These are phyloP conservation scores for Saccharum officinarum DNA, from an alignment of 176 grass and related monocot species.

Conservation along the genomic window DNA sequence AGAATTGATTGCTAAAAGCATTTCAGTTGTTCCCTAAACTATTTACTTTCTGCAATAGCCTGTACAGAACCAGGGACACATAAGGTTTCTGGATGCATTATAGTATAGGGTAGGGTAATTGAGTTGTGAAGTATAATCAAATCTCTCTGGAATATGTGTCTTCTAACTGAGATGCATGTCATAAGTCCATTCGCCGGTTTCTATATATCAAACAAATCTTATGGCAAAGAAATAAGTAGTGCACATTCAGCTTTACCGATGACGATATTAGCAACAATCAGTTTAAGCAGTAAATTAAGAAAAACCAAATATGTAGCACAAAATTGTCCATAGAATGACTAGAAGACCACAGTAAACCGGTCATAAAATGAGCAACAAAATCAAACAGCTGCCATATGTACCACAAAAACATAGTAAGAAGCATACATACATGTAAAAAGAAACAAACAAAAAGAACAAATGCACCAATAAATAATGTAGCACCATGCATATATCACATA, in stretches of 20 bases:
- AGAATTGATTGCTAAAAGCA: not conserved
- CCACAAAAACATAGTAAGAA: not conserved
- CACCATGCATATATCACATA: constrained; percentile 33
- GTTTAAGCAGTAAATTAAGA: not conserved
- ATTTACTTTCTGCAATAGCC: not conserved
- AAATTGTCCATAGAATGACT: not conserved
- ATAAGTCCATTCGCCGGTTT: not conserved
- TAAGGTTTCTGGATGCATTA: not conserved
- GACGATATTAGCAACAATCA: not conserved
- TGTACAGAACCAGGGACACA: not conserved
- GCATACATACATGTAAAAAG: constrained; percentile 4
- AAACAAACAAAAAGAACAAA: not conserved
- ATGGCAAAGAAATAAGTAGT: not conserved
- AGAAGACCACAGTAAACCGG: not conserved
- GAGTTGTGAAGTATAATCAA: not conserved
- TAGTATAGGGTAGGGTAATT: not conserved
- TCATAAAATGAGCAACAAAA: not conserved
- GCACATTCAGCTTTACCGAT: not conserved
- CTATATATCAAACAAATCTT: not conserved
- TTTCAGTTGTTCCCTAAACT: not conserved
- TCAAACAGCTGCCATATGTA: constrained; percentile 3
- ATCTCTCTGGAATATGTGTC: not conserved
- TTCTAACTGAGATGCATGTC: not conserved
- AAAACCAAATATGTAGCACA: not conserved
- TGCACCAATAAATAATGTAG: not conserved